Evolutionary conservation across 2,329 filamentous ascomycete genomes (phyloP).

Genomic region (Diaporthe sp.): DNA sequence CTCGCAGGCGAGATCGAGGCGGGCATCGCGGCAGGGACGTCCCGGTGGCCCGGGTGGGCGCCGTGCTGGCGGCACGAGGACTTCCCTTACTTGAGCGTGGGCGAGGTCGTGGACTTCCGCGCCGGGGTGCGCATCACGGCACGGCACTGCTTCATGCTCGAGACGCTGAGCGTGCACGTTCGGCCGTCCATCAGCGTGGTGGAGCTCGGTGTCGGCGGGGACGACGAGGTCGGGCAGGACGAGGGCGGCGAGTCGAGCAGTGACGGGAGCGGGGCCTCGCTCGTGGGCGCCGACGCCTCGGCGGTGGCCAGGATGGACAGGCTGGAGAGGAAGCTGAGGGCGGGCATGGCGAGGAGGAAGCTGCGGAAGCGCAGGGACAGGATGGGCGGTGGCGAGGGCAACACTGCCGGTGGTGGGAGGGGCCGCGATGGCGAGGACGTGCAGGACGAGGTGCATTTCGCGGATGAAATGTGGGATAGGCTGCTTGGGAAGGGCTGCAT

Average conservation of each 20-base stretch:
- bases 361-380: neutral
- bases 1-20: conserved; percentile 8
- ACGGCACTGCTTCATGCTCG: conserved; percentile 44
- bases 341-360: neutral
- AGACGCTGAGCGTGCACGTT: conserved; percentile 56
- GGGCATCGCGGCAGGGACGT: conserved; percentile 2
- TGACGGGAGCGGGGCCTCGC: conserved; percentile 1
- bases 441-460: conserved; percentile 52
- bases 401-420: conserved; percentile 2
- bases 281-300: neutral
- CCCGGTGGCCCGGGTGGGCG: conserved; percentile 46
- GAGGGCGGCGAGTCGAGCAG: conserved; percentile 40
- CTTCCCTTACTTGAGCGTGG: conserved; percentile 61
- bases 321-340: conserved; percentile 4
- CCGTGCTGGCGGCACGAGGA: conserved; percentile 67
- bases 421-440: conserved; percentile 5
- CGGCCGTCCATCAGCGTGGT: conserved; percentile 50
- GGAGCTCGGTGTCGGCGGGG: conserved; percentile 30
- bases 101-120: conserved; percentile 54
- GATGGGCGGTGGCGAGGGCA: neutral
- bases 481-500: conserved; percentile 64
- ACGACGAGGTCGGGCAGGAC: conserved; percentile 13
- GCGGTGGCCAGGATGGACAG: neutral
- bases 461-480: conserved; percentile 56
- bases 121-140: conserved; percentile 48